phyloP scores from a whole-genome alignment of 83 land plant species.

The Picea abies region DNA sequence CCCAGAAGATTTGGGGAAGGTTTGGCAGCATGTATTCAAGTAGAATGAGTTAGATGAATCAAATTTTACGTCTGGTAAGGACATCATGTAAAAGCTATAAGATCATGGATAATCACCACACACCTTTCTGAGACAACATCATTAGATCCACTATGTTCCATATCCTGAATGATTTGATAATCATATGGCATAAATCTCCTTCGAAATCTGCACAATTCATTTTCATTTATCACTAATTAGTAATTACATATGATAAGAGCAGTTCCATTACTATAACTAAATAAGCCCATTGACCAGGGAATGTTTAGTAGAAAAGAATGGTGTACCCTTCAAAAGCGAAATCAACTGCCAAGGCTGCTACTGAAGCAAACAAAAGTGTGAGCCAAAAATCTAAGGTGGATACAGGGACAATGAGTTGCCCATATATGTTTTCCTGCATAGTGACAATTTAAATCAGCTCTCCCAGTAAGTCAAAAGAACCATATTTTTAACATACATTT shows the following conservation, averaged over 20 bases:
- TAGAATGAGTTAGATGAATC: neutral
- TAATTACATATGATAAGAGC: neutral
- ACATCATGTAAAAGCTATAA: neutral
- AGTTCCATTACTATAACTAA: neutral
- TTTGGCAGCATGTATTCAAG: neutral
- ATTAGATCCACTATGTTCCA: neutral
- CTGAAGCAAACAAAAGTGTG: conserved; percentile 18
- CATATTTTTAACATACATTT: neutral
- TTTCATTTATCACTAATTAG: neutral
- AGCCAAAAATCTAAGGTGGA: conserved; percentile 29
- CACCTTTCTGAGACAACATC: conserved; percentile 6
- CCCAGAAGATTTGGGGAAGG: neutral
- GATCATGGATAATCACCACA: neutral
- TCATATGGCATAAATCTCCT: conserved; percentile 29
- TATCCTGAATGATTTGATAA: conserved; percentile 31
- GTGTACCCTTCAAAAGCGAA: conserved; percentile 26
- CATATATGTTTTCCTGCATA: conserved; percentile 28
- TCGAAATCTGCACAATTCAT: conserved; percentile 19
- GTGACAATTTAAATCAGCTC: neutral
- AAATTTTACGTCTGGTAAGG: neutral
- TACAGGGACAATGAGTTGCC: conserved; percentile 24
- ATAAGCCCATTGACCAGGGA: neutral
- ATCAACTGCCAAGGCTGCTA: conserved; percentile 23
- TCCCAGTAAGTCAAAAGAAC: neutral
- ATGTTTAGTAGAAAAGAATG: neutral